Evolutionary conservation across 179 eudicot species (phyloP).

Genomic region (Camellia oleifera): DNA sequence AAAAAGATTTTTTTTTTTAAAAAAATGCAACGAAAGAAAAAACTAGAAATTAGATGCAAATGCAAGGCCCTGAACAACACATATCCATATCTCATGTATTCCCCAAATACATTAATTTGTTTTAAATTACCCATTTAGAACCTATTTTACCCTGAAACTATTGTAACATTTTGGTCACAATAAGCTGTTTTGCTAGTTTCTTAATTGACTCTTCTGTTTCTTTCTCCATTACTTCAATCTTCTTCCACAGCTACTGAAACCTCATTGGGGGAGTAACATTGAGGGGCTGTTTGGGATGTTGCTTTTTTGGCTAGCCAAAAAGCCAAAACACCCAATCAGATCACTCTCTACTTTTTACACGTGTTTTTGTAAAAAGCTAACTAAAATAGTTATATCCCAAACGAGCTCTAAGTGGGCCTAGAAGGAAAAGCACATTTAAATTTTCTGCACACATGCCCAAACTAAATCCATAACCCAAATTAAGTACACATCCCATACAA

Average conservation of each 20-base stretch:
- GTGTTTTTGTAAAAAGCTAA: too few relatives aligned
- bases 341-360: too few relatives aligned
- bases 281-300: too few relatives aligned
- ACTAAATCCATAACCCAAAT: background rate
- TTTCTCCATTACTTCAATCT: background rate
- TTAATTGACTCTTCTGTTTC: background rate
- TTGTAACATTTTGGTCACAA: background rate
- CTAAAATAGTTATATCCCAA: too few relatives aligned
- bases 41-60: too few relatives aligned
- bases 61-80: background rate
- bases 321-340: too few relatives aligned
- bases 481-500: background rate
- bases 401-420: too few relatives aligned
- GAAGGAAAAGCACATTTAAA: too few relatives aligned
- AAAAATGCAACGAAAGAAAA: background rate
- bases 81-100: background rate
- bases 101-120: background rate
- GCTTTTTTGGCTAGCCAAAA: too few relatives aligned
- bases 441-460: too few relatives aligned
- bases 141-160: background rate
- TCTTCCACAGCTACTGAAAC: background rate
- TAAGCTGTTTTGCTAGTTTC: background rate
- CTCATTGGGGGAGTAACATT: too few relatives aligned
- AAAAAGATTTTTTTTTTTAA: too few relatives aligned
- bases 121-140: background rate